A percentile compares a stretch with the other conserved stretches of the same genome.
These are phyloP conservation scores for Candida coquimbonensis DNA, from an alignment of 805 yeast genomes.

Conservation along the genomic window DNA sequence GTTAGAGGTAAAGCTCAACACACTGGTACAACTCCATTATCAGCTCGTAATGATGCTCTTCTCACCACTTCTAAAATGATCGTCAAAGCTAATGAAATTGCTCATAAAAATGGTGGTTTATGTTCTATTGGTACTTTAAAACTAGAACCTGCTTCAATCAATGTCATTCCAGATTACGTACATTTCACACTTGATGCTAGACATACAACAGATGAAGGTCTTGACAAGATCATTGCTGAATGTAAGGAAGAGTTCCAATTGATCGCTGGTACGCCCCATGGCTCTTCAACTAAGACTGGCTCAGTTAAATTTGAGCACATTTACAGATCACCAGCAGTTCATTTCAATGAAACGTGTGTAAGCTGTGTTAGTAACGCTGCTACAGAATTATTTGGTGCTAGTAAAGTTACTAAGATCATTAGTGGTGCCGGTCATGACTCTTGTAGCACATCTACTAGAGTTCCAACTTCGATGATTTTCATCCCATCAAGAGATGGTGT, in stretches of 20 bases:
- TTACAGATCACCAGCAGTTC: slow-evolving; percentile 48
- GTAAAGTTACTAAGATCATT: slow-evolving; percentile 37
- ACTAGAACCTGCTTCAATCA: slow-evolving; percentile 53
- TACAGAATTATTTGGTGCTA: slow-evolving; percentile 38
- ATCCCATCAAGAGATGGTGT: slow-evolving; percentile 64
- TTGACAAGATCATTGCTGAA: slow-evolving; percentile 32
- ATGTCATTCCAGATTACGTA: slow-evolving; percentile 60
- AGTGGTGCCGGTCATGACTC: slow-evolving; percentile 78
- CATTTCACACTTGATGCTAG: slow-evolving; percentile 56
- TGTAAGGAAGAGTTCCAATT: slow-evolving; percentile 30
- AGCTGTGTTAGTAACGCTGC: slow-evolving; percentile 49
- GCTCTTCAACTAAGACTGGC: slow-evolving; percentile 24
- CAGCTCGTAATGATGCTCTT: slow-evolving; percentile 53
- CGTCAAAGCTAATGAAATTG: slow-evolving; percentile 47
- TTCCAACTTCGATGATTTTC: slow-evolving; percentile 71
- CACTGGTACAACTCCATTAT: slow-evolving; percentile 68
- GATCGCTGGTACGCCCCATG: slow-evolving; percentile 18
- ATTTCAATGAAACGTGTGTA: slow-evolving; percentile 46
- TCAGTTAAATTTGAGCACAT: slow-evolving; percentile 36
- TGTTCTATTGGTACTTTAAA: slow-evolving; percentile 53
- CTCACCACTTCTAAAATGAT: slow-evolving; percentile 53
- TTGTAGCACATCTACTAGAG: slow-evolving; percentile 45
- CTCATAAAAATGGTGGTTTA: slow-evolving; percentile 43
- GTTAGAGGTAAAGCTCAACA: slow-evolving; percentile 62
- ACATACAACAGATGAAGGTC: slow-evolving; percentile 40